phyloP scores from a whole-genome alignment of 257 asterid species.

The Nicotiana sylvestris region DNA sequence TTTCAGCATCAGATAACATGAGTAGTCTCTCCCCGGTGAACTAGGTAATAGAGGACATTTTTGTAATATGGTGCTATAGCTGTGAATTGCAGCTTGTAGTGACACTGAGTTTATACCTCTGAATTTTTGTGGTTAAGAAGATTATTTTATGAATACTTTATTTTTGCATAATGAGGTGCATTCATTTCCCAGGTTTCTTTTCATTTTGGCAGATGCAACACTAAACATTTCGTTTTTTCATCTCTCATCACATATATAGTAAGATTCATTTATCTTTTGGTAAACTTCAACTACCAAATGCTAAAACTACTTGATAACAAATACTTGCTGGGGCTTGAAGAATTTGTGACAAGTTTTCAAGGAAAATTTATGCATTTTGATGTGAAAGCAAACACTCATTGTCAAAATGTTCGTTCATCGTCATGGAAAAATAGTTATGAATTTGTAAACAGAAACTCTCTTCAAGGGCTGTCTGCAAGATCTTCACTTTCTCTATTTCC shows the following conservation, averaged over 20 bases:
- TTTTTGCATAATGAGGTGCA: not conserved
- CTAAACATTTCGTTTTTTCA: not conserved
- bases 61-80: not conserved
- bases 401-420: not conserved
- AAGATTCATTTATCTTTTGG: not conserved
- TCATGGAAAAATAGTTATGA: not conserved
- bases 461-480: not conserved
- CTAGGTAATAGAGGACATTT: not conserved
- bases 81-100: not conserved
- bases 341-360: no score
- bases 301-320: not conserved
- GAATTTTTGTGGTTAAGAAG: not conserved
- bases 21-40: not conserved
- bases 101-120: not conserved
- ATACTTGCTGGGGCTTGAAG: not conserved
- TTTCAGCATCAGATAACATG: constrained; percentile 32
- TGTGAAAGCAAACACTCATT: not conserved
- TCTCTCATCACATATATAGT: not conserved
- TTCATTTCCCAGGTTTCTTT: not conserved
- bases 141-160: not conserved
- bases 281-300: not conserved
- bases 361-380: not conserved
- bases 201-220: not conserved
- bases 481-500: constrained; percentile 9
- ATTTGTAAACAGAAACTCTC: not conserved